phyloP scores from a whole-genome alignment of 805 yeast genomes.

The Ogataea ramenticola region DNA sequence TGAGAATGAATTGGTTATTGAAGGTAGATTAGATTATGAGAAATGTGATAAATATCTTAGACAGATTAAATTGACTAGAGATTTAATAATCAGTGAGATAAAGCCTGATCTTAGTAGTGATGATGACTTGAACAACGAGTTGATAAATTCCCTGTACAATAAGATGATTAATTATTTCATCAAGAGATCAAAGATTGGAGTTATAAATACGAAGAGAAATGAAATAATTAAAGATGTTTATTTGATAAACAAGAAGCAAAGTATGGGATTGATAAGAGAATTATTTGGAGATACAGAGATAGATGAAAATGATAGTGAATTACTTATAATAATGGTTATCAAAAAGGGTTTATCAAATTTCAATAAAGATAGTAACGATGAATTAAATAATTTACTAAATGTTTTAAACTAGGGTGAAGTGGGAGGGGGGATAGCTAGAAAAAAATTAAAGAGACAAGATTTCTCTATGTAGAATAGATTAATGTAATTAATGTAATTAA shows the following conservation, averaged over 20 bases:
- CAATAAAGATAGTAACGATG: background rate
- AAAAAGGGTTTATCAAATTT: conserved; percentile 7
- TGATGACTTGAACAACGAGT: conserved; percentile 20
- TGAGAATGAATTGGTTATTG: conserved; percentile 31
- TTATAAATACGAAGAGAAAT: conserved; percentile 39
- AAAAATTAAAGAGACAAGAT: no score
- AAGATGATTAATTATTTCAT: conserved; percentile 40
- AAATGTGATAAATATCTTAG: conserved; percentile 53
- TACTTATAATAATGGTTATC: conserved; percentile 23
- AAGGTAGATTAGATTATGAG: conserved; percentile 52
- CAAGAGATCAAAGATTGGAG: conserved; percentile 47
- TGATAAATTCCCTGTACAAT: conserved; percentile 16
- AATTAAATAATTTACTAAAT: background rate
- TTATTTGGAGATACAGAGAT: conserved; percentile 3
- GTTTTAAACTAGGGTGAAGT: background rate
- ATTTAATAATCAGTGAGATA: conserved; percentile 45
- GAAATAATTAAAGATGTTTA: conserved; percentile 57
- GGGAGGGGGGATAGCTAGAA: no score
- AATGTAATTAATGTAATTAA: no score
- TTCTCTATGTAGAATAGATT: no score
- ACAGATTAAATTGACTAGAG: conserved; percentile 40
- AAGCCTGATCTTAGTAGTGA: conserved; percentile 3
- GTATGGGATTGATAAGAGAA: conserved; percentile 4
- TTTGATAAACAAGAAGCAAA: conserved; percentile 28
- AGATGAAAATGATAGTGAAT: conserved; percentile 6